Evolutionary conservation across 495 filamentous ascomycete genomes (phyloP).

Genomic region (Geoglossum glabrum): DNA sequence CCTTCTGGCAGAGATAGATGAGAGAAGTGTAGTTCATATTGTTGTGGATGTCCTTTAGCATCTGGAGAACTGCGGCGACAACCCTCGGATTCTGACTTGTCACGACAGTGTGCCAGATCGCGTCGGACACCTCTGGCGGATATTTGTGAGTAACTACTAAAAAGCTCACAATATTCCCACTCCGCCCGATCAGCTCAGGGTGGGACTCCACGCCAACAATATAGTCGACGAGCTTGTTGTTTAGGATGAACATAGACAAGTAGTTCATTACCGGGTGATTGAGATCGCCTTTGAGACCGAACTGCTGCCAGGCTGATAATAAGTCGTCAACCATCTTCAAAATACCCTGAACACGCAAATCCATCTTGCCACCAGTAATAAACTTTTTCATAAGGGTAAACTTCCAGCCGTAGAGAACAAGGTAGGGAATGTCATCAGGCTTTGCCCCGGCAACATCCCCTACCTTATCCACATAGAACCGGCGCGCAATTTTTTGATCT

Average conservation of each 20-base stretch:
- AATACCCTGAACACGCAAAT: slow-evolving; percentile 57
- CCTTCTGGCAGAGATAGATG: slow-evolving; percentile 55
- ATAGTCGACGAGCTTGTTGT: slow-evolving; percentile 55
- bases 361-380: slow-evolving; percentile 72
- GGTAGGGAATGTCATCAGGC: slow-evolving; percentile 10
- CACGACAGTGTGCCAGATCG: slow-evolving; percentile 66
- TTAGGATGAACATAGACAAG: slow-evolving; percentile 41
- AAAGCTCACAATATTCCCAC: slow-evolving; percentile 71
- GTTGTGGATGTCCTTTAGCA: slow-evolving; percentile 46
- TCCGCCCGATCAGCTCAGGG: slow-evolving; percentile 64
- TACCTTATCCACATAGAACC: not conserved
- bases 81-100: slow-evolving; percentile 71
- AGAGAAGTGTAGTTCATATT: slow-evolving; percentile 36
- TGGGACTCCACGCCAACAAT: slow-evolving; percentile 83
- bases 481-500: not conserved
- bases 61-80: slow-evolving; percentile 53
- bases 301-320: slow-evolving; percentile 35
- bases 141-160: slow-evolving; percentile 66
- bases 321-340: slow-evolving; percentile 53
- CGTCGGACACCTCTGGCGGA: slow-evolving; percentile 48
- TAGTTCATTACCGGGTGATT: slow-evolving; percentile 38
- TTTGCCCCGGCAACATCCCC: not conserved
- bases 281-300: slow-evolving; percentile 13
- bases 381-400: slow-evolving; percentile 47
- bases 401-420: slow-evolving; percentile 47